Evolutionary conservation across 805 yeast species (phyloP), one percentile per base, ranked within the genome.

Genomic region (Candida khao-thaluensis): DNA sequence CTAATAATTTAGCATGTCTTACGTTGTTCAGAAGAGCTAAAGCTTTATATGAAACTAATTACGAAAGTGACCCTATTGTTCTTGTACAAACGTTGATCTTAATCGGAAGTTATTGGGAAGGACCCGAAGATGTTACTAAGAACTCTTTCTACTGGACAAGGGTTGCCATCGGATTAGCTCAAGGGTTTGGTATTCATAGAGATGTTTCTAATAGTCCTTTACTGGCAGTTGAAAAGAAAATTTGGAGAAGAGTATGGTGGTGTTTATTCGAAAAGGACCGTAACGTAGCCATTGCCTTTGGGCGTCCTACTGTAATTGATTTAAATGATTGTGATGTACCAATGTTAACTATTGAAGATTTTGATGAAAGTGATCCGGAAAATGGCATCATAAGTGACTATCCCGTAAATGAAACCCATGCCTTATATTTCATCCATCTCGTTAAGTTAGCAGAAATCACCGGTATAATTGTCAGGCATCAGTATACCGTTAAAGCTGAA

Each of bases 211-310:
- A 54, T 18, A 59, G 74, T 34, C 57, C 73, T 20, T 54, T 69
- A 15, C 70, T 75, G 34, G 51, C 60, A 17, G 40, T 58, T 35
- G 64, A 68, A 30, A 64, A 63, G 49, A 75, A 75, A 43, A 54
- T 79, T 27, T 79, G 82, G 72, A 72, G 82, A 48, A 66, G 89
- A 30, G 68, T 83, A 10, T 85, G 89, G 87, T 85, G 95, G 95
- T 69, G 79, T 45, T 60, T 86, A 15, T 82, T 81, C 56, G 76
- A 78, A 42, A 79, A 85, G 49, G 95, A 85, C 58, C 64, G 87
- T 17, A 67, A 76, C 28, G 77, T 80, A 7, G 79, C 89, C 2
- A 72, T 82, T 36, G 86, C 89, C 0, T 79, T 80, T 59, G 90
- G 93, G 11, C 69, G 89, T 40, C 93, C 95, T 0, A 60, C 76